Evolutionary conservation across 108 stramenopile species (phyloP), one percentile per base, ranked within the genome.

Genomic region (Pelagomonas calceolata): DNA sequence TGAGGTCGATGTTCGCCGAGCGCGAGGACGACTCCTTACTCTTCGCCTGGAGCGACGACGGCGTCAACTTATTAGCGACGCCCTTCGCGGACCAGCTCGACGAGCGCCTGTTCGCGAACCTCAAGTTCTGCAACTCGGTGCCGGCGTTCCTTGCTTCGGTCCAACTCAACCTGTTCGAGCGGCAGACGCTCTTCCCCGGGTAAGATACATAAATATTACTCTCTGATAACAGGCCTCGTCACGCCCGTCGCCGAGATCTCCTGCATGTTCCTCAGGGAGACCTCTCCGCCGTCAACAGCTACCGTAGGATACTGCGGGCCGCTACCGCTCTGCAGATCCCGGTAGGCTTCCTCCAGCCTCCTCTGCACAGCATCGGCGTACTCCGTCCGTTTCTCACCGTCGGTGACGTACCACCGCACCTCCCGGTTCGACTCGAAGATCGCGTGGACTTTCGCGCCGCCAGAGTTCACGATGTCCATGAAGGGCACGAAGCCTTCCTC

Each of bases 141-240:
- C 97, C 97, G 5, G 97, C 92, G 33, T 98, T 98, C 80, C 76
- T 96, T 80, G 91, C 94, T 16, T 86, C 89, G 71, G 82, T 91
- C 10, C 91, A 90, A 35, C 70, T 93, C 69, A 76, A 78, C 33
- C 76, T 94, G 64, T 95, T 96, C 78, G 93, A 93, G 71, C 91
- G 93, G 71, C 93, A 94, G 77, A 98, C 97, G 26, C 17, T 76
- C 30, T 81, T 76, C 60, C 31, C 43, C n/a, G 68, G 68, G n/a
- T 68, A 68, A 26, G n/a, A 36, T 35, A 60, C 51, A 60, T 26
- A 60, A 60, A 16, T 18, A 18, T 60, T 60, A 18, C 51, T 18
- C 26, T 26, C 16, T 60, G 16, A 18, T 60, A 60, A 60, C 16
- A 18, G 26, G 51, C 16, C 18, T 60, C 37, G 43, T n/a, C 32